Base-by-base conservation (phyloP, 176 grass and related monocot genomes). In the Aegilops sharonensis region DNA sequence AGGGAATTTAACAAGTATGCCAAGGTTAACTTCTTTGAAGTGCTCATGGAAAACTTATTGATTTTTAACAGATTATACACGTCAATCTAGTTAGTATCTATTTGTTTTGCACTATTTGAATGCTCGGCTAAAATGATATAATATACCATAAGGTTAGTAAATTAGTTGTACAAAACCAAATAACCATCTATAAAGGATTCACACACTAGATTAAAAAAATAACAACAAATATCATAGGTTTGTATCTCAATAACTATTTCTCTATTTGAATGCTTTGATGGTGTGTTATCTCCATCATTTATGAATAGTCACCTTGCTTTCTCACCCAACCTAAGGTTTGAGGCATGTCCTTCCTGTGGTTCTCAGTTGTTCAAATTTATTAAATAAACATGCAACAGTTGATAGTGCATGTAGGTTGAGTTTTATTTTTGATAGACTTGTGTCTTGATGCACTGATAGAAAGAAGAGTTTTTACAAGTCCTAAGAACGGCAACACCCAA, bases 1-100 rank as follows among this genome's bases (percentile, higher is more conserved):
- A 86, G 90, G 61, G 96, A 98, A 68, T 98, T 98, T 81, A 95
- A 98, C 59, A 98, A 95, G 87, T 92, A 85, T 76, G 84, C 91
- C 23, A 98, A 98, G 96, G 96, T 98, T 87, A 83, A 84, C 60
- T 85, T 62, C 77, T 82, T 85, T 69, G 63, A 61, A 74, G 30
- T 81, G 83, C 79, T 23, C 4, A 54, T 64, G 11, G 65, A 54
- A 78, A 74, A 7, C 45, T 79, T 48, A 9, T 73, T 3, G 14
- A 35, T 39, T 67, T 79, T 73, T 64, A 23, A 39, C 52, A 74
- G 27, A 37, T 43, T 25, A 75, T 70, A 54, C 30, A 54, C 15
- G 18, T 9, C 11, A 45, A 29, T 11, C 54, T 84, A 72, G 18
- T 31, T 84, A 21, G 15, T 32, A 69, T 40, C 24, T 86, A 78